Conservation (phyloP, 768 basidiomycete species). For the Lentinula sp. region DNA sequence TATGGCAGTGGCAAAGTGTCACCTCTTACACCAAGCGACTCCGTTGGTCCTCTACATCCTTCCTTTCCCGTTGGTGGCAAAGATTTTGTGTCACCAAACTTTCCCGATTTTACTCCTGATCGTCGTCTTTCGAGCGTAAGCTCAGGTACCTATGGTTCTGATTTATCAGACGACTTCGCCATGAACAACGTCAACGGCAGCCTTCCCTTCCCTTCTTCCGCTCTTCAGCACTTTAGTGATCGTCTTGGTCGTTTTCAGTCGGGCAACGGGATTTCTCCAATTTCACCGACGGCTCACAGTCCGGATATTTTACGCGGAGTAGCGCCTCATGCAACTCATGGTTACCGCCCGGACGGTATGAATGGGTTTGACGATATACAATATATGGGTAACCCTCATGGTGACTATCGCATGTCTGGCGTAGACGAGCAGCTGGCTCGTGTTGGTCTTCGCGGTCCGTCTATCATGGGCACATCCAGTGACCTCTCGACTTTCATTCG, state of each 20-base stretch:
- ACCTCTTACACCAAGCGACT: slow-evolving; percentile 65
- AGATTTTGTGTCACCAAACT: slow-evolving; percentile 51
- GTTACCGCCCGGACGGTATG: slow-evolving; percentile 48
- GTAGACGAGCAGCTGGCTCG: slow-evolving; percentile 59
- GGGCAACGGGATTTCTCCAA: slow-evolving; percentile 31
- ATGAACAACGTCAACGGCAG: slow-evolving; percentile 40
- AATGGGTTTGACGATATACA: slow-evolving; percentile 54
- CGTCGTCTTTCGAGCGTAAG: slow-evolving; percentile 38
- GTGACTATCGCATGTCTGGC: slow-evolving; percentile 56
- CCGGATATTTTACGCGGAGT: slow-evolving; percentile 62
- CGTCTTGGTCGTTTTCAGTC: slow-evolving; percentile 49
- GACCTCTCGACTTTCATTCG: slow-evolving; percentile 80
- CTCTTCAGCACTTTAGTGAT: slow-evolving; percentile 55
- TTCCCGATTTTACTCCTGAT: slow-evolving; percentile 55
- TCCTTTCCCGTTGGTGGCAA: slow-evolving; percentile 41
- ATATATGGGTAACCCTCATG: slow-evolving; percentile 48
- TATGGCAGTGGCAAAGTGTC: slow-evolving; percentile 73
- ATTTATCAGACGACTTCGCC: slow-evolving; percentile 61
- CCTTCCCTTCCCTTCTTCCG: slow-evolving; percentile 40
- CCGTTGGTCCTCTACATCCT: slow-evolving; percentile 49
- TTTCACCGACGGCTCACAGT: slow-evolving; percentile 42
- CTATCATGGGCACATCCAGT: slow-evolving; percentile 54
- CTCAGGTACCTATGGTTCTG: slow-evolving; percentile 43
- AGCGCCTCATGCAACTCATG: slow-evolving; percentile 64
- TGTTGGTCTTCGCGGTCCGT: slow-evolving; percentile 55